Evolutionary conservation across 495 filamentous ascomycete species (phyloP), one percentile per base, ranked within the genome.

Genomic region (Sphaerosporella brunnea): DNA sequence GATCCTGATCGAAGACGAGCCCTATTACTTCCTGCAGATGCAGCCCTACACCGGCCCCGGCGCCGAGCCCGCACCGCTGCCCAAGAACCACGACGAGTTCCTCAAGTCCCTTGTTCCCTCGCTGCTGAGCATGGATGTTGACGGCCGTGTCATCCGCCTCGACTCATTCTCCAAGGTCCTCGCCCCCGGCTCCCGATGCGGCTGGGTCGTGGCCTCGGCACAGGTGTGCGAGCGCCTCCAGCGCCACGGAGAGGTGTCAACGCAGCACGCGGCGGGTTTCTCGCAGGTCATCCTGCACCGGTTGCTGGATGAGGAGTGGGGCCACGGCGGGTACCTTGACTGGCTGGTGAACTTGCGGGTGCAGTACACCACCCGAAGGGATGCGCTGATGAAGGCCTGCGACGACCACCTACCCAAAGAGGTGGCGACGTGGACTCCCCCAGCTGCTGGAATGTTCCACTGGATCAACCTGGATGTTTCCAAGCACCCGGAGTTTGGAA

Each of bases 11-110:
- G 88, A 96, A 65, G 88, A 96, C 61, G 88, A 96, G 60, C 88
- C 88, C n/a, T 94, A 94, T 65, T 81, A 83, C 63, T 97, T 88
- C 68, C 70, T 97, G 42, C 90, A 97, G 66, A 94, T 97, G 85
- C 75, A 83, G 60, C 77, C 83, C 1, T 90, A 87, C 64, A 62
- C 64, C 16, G 62, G 67, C 2, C 65, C 73, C 2, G 62, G 65
- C 1, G 49, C 52, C 35, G 13, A n/a, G 20, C n/a, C 24, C 7
- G 9, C 43, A 11, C 65, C 58, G 21, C 53, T 63, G 23, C 60
- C 62, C 0, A 44, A 52, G 36, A 57, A 25, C 34, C 50, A 60
- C 18, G 52, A 61, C 1, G 65, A 67, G 9, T 78, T 75, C 55
- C 60, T 79, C 35, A 49, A 56, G 2, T 58, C 62, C 2, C 61